A percentile compares a stretch with the other conserved stretches of the same genome.
phyloP scores from a whole-genome alignment of 306 rosid genomes.

The Trifolium fragiferum region DNA sequence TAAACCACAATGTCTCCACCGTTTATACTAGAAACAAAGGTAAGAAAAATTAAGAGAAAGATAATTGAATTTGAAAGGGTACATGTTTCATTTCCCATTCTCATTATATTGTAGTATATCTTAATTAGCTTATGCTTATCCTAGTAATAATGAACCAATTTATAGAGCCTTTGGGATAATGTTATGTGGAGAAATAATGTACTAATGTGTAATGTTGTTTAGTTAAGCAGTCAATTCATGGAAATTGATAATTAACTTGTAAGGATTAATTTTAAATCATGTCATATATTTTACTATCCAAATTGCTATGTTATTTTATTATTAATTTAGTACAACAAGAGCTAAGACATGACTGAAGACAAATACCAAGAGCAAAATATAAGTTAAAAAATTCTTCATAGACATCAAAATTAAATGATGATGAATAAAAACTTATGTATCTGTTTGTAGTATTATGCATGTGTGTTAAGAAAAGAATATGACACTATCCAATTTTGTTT shows the following conservation, averaged over 20 bases:
- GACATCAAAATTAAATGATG: not conserved
- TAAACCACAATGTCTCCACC: constrained; percentile 40
- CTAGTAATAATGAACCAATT: constrained; percentile 25
- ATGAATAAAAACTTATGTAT: not conserved
- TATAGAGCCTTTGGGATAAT: constrained; percentile 28
- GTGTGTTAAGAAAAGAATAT: not conserved
- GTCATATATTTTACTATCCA: not conserved
- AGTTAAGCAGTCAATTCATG: constrained; percentile 1
- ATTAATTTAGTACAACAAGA: not conserved
- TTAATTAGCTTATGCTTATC: not conserved
- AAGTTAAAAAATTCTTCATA: not conserved
- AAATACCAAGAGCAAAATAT: not conserved
- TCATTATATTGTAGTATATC: not conserved
- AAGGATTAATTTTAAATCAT: not conserved
- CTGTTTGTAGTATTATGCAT: not conserved
- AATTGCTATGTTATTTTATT: not conserved
- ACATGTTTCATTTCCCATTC: constrained; percentile 32
- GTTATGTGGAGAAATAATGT: not conserved
- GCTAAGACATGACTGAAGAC: not conserved
- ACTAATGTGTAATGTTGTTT: not conserved
- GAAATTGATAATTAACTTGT: not conserved
- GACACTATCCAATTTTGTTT: not conserved
- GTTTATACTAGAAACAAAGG: not conserved
- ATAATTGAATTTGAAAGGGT: not conserved
- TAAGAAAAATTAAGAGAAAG: constrained; percentile 3